Conservation (phyloP, 805 yeast species). For the Wickerhamiella musiphila region DNA sequence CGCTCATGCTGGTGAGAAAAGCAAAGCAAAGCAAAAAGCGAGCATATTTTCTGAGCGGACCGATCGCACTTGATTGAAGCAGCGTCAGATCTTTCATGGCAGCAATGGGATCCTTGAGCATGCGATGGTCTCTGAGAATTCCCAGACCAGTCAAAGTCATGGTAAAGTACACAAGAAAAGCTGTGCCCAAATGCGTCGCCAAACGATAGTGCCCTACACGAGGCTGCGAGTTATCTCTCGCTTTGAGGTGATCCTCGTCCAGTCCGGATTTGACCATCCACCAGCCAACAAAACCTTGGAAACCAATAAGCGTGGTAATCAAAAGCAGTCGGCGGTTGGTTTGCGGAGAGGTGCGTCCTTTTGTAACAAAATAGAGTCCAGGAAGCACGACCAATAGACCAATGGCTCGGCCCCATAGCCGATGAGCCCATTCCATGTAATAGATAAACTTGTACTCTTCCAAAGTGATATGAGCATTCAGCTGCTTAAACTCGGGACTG, state of each 20-base stretch:
- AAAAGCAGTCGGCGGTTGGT: slow-evolving; percentile 54
- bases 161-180: slow-evolving; percentile 71
- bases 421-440: slow-evolving; percentile 95
- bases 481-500: slow-evolving; percentile 79
- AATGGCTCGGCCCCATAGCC: slow-evolving; percentile 80
- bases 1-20: slow-evolving; percentile 86
- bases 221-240: slow-evolving; percentile 72
- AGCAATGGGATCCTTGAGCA: slow-evolving; percentile 44
- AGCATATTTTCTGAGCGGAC: slow-evolving; percentile 38
- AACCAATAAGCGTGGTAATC: slow-evolving; percentile 60
- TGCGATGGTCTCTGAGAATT: slow-evolving; percentile 54
- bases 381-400: slow-evolving; percentile 75
- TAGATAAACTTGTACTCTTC: slow-evolving; percentile 92
- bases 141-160: slow-evolving; percentile 85
- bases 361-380: slow-evolving; percentile 59
- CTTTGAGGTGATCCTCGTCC: slow-evolving; percentile 58
- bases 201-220: slow-evolving; percentile 91
- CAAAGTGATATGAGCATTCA: slow-evolving; percentile 74
- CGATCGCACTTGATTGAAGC: slow-evolving; percentile 44
- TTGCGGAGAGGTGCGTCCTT: slow-evolving; percentile 46
- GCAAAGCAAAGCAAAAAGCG: slow-evolving; percentile 46
- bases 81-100: slow-evolving; percentile 38
- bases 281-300: slow-evolving; percentile 97
- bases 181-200: slow-evolving; percentile 87
- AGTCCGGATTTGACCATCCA: slow-evolving; percentile 99